A percentile compares a stretch with the other conserved stretches of the same genome.
phyloP scores from a whole-genome alignment of 345 rosid species.

The Lenwebbia sp. region DNA sequence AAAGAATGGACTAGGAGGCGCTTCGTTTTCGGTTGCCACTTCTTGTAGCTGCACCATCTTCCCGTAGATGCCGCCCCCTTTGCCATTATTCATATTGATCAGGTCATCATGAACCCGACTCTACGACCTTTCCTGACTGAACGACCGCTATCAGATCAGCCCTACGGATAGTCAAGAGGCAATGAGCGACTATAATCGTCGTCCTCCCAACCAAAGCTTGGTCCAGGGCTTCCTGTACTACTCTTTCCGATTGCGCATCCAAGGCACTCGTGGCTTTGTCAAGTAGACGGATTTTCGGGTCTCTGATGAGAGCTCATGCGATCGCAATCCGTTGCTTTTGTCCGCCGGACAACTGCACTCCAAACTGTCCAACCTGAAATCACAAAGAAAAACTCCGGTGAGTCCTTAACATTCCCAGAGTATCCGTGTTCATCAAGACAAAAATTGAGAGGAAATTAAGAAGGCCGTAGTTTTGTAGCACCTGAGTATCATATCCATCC shows the following conservation, averaged over 20 bases:
- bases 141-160: constrained; percentile 33
- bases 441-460: neutral
- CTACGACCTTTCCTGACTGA: constrained; percentile 29
- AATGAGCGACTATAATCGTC: constrained; percentile 37
- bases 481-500: constrained; percentile 37
- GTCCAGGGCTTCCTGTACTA: constrained; percentile 45
- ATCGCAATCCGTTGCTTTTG: constrained; percentile 53
- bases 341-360: constrained; percentile 44
- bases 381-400: neutral
- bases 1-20: neutral
- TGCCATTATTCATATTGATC: constrained; percentile 22
- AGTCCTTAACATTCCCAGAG: neutral
- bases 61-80: constrained; percentile 19
- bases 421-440: neutral
- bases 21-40: constrained; percentile 6
- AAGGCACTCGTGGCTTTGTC: constrained; percentile 41
- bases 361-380: constrained; percentile 42
- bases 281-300: constrained; percentile 38
- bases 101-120: constrained; percentile 43
- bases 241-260: constrained; percentile 37
- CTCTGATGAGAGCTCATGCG: constrained; percentile 45
- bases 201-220: constrained; percentile 42
- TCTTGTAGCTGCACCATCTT: constrained; percentile 37
- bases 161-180: constrained; percentile 30
- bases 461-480: neutral